Conservation (phyloP, 768 basidiomycete species). For the Auricularia heimuer region DNA sequence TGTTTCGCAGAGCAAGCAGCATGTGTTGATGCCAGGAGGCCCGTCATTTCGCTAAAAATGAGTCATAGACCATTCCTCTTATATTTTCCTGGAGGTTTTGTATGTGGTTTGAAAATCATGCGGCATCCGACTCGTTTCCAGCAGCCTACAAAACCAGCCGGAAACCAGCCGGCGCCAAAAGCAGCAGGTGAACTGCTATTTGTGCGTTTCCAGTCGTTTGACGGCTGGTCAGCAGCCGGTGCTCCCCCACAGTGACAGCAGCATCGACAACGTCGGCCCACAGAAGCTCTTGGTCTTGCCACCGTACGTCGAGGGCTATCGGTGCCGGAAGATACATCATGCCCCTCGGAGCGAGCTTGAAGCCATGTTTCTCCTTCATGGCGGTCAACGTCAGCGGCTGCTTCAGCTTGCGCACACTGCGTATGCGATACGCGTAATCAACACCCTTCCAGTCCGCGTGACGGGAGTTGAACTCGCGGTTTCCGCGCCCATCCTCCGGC, state of each 20-base stretch:
- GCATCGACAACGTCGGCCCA: background rate
- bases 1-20: too few species aligned
- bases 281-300: background rate
- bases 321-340: constrained; percentile 10
- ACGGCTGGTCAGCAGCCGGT: too few species aligned
- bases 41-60: too few species aligned
- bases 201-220: background rate
- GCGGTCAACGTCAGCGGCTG: constrained; percentile 12
- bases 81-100: too few species aligned
- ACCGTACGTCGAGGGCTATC: background rate
- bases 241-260: too few species aligned
- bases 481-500: constrained; percentile 17
- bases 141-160: too few species aligned
- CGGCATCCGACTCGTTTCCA: too few species aligned
- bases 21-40: too few species aligned
- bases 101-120: too few species aligned
- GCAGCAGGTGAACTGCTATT: too few species aligned
- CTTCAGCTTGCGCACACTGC: constrained; percentile 11
- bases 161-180: too few species aligned
- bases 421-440: constrained; percentile 21
- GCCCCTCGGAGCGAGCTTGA: constrained; percentile 16
- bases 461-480: constrained; percentile 17
- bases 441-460: constrained; percentile 17
- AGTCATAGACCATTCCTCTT: too few species aligned
- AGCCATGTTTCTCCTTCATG: constrained; percentile 13